A percentile compares a stretch with the other conserved stretches of the same genome.
Conservation (phyloP, 345 rosid genomes). For the Camelina hispida region DNA sequence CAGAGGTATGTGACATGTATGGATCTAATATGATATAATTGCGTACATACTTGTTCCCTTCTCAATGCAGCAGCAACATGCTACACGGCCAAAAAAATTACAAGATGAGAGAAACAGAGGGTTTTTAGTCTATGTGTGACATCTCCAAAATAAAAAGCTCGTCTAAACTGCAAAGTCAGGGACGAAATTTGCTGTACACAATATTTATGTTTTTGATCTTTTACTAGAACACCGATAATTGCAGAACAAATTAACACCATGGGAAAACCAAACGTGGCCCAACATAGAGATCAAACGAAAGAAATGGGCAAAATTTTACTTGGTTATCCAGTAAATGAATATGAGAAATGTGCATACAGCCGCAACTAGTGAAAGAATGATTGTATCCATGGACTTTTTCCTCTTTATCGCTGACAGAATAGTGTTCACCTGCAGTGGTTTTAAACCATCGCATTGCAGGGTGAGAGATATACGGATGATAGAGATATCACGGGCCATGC, state of each 20-base stretch:
- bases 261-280: slow-evolving; percentile 39
- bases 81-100: not conserved
- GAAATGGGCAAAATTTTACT: slow-evolving; percentile 51
- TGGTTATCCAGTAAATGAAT: slow-evolving; percentile 91
- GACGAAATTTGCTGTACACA: slow-evolving; percentile 42
- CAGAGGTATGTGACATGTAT: not conserved
- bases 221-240: slow-evolving; percentile 34
- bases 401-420: slow-evolving; percentile 85
- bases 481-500: not conserved
- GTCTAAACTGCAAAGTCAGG: slow-evolving; percentile 21
- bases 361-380: slow-evolving; percentile 91
- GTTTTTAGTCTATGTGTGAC: not conserved
- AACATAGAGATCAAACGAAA: slow-evolving; percentile 34
- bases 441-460: slow-evolving; percentile 30
- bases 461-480: slow-evolving; percentile 6
- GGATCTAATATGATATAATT: not conserved
- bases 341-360: slow-evolving; percentile 95
- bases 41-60: not conserved
- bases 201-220: slow-evolving; percentile 33
- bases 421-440: slow-evolving; percentile 75
- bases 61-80: not conserved
- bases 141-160: not conserved
- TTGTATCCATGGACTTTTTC: slow-evolving; percentile 94
- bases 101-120: slow-evolving; percentile 18
- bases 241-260: slow-evolving; percentile 33